Conservation (phyloP, 352 stramenopile species). For the Phytophthora agathidicida region DNA sequence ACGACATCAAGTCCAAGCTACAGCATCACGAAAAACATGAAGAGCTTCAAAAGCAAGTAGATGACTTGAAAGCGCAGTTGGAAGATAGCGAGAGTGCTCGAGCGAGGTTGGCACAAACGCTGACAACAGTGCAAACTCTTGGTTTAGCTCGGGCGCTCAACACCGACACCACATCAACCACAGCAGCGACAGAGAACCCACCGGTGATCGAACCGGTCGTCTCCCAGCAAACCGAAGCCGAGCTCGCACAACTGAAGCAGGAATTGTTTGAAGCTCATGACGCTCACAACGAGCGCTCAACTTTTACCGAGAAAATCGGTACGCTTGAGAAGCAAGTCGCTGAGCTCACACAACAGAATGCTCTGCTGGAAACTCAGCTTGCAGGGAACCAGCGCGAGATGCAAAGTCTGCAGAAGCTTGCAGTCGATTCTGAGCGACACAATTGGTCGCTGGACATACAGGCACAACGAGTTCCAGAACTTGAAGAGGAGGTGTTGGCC, state of each 20-base stretch:
- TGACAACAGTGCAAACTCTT: constrained; percentile 51
- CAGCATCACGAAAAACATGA: constrained; percentile 25
- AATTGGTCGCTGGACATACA: constrained; percentile 35
- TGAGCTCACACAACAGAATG: constrained; percentile 22
- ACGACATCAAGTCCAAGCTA: not conserved
- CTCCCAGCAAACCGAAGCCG: constrained; percentile 19
- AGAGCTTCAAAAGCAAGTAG: constrained; percentile 31
- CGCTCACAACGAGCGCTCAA: constrained; percentile 6
- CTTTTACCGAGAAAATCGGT: constrained; percentile 5
- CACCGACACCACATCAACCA: constrained; percentile 7
- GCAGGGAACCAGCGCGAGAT: constrained; percentile 33
- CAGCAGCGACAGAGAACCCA: not conserved
- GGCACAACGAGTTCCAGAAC: constrained; percentile 36
- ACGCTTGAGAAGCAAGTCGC: constrained; percentile 36
- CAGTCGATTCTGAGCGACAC: constrained; percentile 33
- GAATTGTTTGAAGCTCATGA: constrained; percentile 15
- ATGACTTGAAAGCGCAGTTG: constrained; percentile 57
- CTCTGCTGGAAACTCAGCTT: constrained; percentile 38
- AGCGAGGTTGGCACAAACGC: constrained; percentile 57
- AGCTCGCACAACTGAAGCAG: constrained; percentile 17
- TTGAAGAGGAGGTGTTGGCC: constrained; percentile 62
- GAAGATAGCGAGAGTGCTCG: constrained; percentile 74
- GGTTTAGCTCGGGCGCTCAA: constrained; percentile 16
- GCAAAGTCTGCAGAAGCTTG: constrained; percentile 39
- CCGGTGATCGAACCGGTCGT: not conserved